A percentile compares a stretch with the other conserved stretches of the same genome.
phyloP scores from a whole-genome alignment of 805 yeast genomes.

The Cyberlindnera nakhonratchasimensis region DNA sequence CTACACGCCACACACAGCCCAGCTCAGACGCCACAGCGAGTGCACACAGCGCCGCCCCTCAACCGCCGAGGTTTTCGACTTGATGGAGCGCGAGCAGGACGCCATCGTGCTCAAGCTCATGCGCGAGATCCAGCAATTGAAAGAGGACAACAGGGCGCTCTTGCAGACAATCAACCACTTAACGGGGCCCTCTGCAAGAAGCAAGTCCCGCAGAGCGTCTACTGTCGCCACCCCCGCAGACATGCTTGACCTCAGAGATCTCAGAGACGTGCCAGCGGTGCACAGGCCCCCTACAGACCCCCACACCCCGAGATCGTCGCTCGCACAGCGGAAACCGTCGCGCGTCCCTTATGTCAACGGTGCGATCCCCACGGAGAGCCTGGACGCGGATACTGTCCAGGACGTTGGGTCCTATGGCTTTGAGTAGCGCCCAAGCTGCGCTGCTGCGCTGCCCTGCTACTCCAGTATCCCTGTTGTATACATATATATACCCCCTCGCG shows the following conservation, averaged over 20 bases:
- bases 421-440: too few species aligned
- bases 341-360: not conserved
- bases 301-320: not conserved
- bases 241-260: constrained; percentile 7
- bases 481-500: too few species aligned
- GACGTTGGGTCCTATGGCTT: too few species aligned
- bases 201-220: constrained; percentile 14
- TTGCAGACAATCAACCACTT: constrained; percentile 24
- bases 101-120: constrained; percentile 65
- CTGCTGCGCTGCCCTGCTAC: too few species aligned
- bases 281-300: not conserved
- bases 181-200: constrained; percentile 11
- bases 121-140: constrained; percentile 54
- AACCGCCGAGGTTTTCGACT: constrained; percentile 50
- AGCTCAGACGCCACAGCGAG: constrained; percentile 22
- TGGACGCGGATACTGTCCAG: too few species aligned
- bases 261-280: constrained; percentile 2
- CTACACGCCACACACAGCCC: constrained; percentile 10
- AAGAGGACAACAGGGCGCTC: constrained; percentile 48
- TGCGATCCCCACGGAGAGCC: not conserved
- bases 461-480: too few species aligned
- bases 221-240: constrained; percentile 3
- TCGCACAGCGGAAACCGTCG: not conserved
- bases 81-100: constrained; percentile 73
- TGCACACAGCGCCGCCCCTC: constrained; percentile 26